Base-by-base conservation (phyloP, 1,284 basidiomycete species). In the Pisolithus thermaeus region DNA sequence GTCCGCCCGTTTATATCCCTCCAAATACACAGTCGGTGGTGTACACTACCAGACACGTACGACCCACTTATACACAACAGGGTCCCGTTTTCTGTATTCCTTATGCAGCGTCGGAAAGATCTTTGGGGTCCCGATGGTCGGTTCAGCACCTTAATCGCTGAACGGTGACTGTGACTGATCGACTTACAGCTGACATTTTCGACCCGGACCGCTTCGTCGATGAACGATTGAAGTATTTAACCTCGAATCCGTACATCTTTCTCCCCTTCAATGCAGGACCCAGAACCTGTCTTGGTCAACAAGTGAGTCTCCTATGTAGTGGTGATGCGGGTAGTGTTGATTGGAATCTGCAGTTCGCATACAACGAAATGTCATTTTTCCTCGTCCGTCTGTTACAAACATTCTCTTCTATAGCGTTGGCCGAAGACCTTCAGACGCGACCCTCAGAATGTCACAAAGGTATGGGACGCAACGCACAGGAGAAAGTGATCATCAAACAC, bases 271-370 rank as follows among this genome's bases (percentile, higher is more conserved):
- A 72, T 37, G 71, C 68, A 1, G 76, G 76, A 0, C 76, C 76
- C 1, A 66, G 77, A 20, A 76, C 76, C 44, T 77, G 75, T 46
- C 63, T 76, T 3, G 75, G 74, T 2, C 75, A 76, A 59, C 73
- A 75, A 66, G 73, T 74, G 49, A 7, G 38, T 20, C 12, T 9
- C 22, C 38, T 4, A 9, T 14, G 0, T 44, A 30, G 5, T 3
- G 16, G 11, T 9, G 23, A 1, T 12, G 7, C 16, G 5, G 41
- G 4, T 8, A 14, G 2, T 11, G 23, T 4, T n/a, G 25, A n/a
- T n/a, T 9, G 28, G 49, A n/a, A 3, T 45, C 48, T 47, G 25
- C 27, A 74, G 64, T 74, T 74, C 55, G 73, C 76, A 23, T 72
- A 73, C 53, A 73, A 72, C 49, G 73, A 76, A 52, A 55, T 64